Base-by-base conservation (phyloP, 2,329 filamentous ascomycete genomes). In the Epichloe sp. region DNA sequence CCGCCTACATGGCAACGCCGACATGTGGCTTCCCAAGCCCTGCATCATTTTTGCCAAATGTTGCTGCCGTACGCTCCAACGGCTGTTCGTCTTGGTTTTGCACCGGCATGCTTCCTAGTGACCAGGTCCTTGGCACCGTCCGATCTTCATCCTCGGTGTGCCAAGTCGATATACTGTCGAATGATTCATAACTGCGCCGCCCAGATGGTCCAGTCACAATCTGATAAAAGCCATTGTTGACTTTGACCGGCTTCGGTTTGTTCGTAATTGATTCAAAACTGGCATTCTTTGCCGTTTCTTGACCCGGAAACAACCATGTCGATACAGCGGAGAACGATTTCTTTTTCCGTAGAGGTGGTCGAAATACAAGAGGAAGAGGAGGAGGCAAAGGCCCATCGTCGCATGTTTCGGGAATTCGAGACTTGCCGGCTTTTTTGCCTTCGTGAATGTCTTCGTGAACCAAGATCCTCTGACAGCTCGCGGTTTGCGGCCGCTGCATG, bases 241-340 rank as follows among this genome's bases (percentile, higher is more conserved):
- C 68, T 42, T 68, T 76, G 43, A 80, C 63, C 10, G 78, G 75
- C 41, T 65, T 72, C 2, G 78, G 78, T 4, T 63, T 64, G 56
- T 80, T 82, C 45, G 78, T 82, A 26, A 80, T 64, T 3, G 73
- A 73, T 54, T 77, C 72, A 34, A 74, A 58, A 52, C 70, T 72
- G 48, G 71, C 62, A 48, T 71, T 68, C 17, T 60, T 63, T 49
- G 65, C 63, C 52, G 69, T 61, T 44, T 64, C 58, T 37, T 67
- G 58, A 17, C 65, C 62, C 44, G 74, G 70, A 56, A 76, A 78
- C 26, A 83, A 68, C 78, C 79, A 83, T 56, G 64, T 73, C 3
- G 79, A 82, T 8, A 83, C 76, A 15, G 74, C 71, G 10, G 78
- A 79, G 60, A 84, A 83, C 0, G 79, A 82, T 60, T 83, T 83